These are phyloP conservation scores for Sextonia rubra DNA, from an alignment of 164 flowering plant species.

Conservation along the genomic window DNA sequence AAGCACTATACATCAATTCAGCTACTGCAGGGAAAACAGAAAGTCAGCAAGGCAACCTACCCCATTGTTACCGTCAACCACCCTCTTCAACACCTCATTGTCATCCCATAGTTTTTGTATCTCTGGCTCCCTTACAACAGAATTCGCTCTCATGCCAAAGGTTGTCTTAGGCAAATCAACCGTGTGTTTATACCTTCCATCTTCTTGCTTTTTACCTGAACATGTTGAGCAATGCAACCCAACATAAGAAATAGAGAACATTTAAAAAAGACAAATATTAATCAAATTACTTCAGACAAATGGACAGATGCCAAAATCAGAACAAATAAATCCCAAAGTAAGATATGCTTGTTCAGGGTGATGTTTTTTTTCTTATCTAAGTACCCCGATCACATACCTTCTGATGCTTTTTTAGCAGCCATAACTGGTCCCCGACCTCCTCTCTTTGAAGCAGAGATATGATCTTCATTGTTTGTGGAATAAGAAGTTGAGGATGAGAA, in stretches of 20 bases:
- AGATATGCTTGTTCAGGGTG: background rate
- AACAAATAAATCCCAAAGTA: background rate
- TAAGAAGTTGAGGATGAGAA: slow-evolving; percentile 19
- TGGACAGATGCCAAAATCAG: background rate
- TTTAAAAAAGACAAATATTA: background rate
- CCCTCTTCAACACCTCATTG: slow-evolving; percentile 71
- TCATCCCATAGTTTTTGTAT: slow-evolving; percentile 95
- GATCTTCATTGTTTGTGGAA: slow-evolving; percentile 17
- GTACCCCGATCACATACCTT: slow-evolving; percentile 38
- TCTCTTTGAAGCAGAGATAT: slow-evolving; percentile 42
- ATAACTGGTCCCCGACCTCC: slow-evolving; percentile 80
- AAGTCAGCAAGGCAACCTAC: slow-evolving; percentile 36
- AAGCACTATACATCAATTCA: slow-evolving; percentile 9
- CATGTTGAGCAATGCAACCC: slow-evolving; percentile 16
- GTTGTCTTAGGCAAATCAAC: slow-evolving; percentile 87
- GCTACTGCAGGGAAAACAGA: slow-evolving; percentile 2
- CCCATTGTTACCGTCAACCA: slow-evolving; percentile 67
- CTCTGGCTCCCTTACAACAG: slow-evolving; percentile 87
- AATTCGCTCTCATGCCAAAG: slow-evolving; percentile 91
- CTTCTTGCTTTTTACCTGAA: slow-evolving; percentile 72
- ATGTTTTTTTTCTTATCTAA: background rate
- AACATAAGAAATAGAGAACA: background rate
- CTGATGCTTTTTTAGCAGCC: slow-evolving; percentile 76
- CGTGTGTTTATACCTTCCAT: slow-evolving; percentile 87
- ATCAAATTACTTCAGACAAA: background rate